phyloP scores from a whole-genome alignment of 768 basidiomycete species.

The Suillus placidus region DNA sequence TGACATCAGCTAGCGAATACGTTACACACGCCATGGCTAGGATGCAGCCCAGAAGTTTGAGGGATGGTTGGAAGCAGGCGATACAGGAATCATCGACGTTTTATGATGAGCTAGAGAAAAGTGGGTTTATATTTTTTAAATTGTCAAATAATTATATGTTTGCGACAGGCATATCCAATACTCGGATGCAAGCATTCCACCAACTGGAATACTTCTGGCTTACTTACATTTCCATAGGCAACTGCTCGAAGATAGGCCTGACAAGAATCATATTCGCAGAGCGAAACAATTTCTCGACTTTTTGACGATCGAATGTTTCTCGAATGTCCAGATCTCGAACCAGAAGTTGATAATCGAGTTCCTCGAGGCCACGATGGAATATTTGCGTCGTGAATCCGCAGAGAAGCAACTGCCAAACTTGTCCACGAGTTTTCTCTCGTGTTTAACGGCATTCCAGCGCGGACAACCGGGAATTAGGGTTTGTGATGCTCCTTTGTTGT shows the following conservation, averaged over 20 bases:
- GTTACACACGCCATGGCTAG: constrained; percentile 1
- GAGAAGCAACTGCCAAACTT: constrained; percentile 23
- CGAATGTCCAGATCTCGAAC: constrained; percentile 6
- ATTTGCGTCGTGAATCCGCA: neutral
- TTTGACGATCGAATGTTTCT: constrained; percentile 5
- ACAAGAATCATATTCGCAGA: constrained; percentile 1
- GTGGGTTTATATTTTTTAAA: neutral
- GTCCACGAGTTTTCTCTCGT: constrained; percentile 39
- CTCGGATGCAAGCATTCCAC: neutral
- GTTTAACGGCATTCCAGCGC: constrained; percentile 32
- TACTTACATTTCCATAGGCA: neutral
- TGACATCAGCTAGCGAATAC: neutral
- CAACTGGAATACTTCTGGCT: neutral
- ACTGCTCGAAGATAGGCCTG: neutral
- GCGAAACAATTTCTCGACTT: constrained; percentile 13
- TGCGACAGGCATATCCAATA: neutral
- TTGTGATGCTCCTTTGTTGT: constrained; percentile 9
- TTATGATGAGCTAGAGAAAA: constrained; percentile 1
- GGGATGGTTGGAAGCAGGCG: constrained; percentile 5
- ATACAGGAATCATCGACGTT: neutral
- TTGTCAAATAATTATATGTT: neutral
- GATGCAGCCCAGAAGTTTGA: constrained; percentile 3
- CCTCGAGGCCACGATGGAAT: neutral
- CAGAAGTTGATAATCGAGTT: constrained; percentile 2
- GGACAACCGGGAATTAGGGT: constrained; percentile 16